Conservation (phyloP, 805 yeast species). For the Ogataea glucozyma region DNA sequence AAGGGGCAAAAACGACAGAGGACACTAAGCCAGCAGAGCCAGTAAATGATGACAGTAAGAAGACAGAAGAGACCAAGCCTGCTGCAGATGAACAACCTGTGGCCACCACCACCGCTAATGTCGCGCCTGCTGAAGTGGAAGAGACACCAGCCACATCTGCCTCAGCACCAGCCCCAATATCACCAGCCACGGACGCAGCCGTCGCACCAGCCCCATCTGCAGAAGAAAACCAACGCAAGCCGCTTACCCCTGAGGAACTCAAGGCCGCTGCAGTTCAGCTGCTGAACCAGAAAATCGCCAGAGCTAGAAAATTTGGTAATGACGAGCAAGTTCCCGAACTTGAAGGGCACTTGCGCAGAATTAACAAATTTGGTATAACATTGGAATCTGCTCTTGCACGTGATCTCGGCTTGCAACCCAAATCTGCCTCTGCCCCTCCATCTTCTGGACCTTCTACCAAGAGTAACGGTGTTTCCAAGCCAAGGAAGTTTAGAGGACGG, state of each 20-base stretch:
- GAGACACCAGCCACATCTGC: slow-evolving; percentile 2
- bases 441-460: no score
- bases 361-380: slow-evolving; percentile 83
- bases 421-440: no score
- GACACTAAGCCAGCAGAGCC: no score
- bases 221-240: slow-evolving; percentile 26
- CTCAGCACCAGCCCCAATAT: slow-evolving; percentile 4
- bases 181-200: slow-evolving; percentile 19
- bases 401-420: slow-evolving; percentile 56
- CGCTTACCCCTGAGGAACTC: slow-evolving; percentile 64
- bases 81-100: slow-evolving; percentile 4
- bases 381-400: slow-evolving; percentile 63
- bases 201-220: slow-evolving; percentile 22
- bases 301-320: slow-evolving; percentile 79
- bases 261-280: slow-evolving; percentile 67
- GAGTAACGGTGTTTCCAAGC: slow-evolving; percentile 1
- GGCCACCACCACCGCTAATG: no score
- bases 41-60: no score
- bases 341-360: slow-evolving; percentile 63
- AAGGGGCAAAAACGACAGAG: background rate
- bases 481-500: slow-evolving; percentile 4
- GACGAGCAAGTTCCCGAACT: slow-evolving; percentile 53
- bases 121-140: slow-evolving; percentile 16
- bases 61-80: background rate
- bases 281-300: slow-evolving; percentile 61